Evolutionary conservation across 177 flowering plant genomes (phyloP).

Genomic region (Vitis hybrid): DNA sequence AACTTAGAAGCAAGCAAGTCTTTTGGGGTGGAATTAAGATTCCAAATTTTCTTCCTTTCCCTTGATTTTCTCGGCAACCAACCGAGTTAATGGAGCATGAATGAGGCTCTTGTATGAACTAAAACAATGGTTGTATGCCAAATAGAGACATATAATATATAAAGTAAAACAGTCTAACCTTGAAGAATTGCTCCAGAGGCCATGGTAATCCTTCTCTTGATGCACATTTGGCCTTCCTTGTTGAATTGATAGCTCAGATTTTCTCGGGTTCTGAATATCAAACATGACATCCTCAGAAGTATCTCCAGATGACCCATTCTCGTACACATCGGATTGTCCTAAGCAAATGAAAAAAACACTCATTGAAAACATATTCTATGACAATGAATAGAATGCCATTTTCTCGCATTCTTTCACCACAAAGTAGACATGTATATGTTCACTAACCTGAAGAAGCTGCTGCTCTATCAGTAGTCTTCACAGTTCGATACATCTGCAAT

Average conservation of each 20-base stretch:
- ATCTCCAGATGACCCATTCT: conserved; percentile 87
- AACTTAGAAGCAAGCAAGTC: too few relatives aligned
- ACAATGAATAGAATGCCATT: background rate
- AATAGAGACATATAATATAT: too few relatives aligned
- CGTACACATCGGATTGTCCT: conserved; percentile 71
- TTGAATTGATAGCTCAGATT: conserved; percentile 34
- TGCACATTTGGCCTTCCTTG: conserved; percentile 40
- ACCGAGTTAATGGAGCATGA: too few relatives aligned
- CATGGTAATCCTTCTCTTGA: conserved; percentile 45
- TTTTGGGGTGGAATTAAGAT: too few relatives aligned
- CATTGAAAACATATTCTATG: background rate
- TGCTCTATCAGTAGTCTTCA: conserved; percentile 86
- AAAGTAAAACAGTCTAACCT: conserved; percentile 38
- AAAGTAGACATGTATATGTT: background rate
- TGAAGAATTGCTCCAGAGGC: conserved; percentile 82
- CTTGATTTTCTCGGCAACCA: too few relatives aligned
- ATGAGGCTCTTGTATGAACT: too few relatives aligned
- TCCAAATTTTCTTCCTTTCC: too few relatives aligned
- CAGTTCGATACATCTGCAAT: conserved; percentile 90
- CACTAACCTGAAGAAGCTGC: conserved; percentile 75
- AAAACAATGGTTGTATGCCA: too few relatives aligned
- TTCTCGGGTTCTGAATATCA: conserved; percentile 45
- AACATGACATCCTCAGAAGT: conserved; percentile 69
- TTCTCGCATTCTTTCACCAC: background rate
- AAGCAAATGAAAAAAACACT: background rate